Percentiles rank a stretch among this genome's conserved stretches.
phyloP scores from a whole-genome alignment of 345 rosid genomes.

The Salix caprea region DNA sequence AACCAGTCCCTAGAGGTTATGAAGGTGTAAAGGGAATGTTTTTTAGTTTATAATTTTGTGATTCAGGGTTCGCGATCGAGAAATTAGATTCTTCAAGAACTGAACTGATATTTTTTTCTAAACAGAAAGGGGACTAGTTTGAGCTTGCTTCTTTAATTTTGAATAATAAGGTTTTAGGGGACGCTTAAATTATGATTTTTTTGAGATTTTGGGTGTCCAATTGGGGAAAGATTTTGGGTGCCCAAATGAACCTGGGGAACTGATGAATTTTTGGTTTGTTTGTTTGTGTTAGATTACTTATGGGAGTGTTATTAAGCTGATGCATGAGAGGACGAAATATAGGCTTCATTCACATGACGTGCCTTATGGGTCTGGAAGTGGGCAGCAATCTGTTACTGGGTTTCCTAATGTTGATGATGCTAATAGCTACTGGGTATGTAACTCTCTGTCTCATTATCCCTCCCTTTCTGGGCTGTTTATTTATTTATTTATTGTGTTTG shows the following conservation, averaged over 20 bases:
- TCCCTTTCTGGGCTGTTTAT: not conserved
- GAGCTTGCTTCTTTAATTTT: not conserved
- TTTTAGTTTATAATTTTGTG: too few relatives aligned
- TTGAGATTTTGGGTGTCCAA: not conserved
- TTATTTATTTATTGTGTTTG: not conserved
- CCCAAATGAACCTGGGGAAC: not conserved
- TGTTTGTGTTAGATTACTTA: constrained; percentile 58
- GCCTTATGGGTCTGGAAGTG: constrained; percentile 98
- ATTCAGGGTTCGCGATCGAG: not conserved
- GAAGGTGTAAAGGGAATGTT: too few relatives aligned
- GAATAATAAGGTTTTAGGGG: not conserved
- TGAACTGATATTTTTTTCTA: too few relatives aligned
- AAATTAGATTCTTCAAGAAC: not conserved
- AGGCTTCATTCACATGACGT: constrained; percentile 96
- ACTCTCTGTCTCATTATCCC: constrained; percentile 5
- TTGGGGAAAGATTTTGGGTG: not conserved
- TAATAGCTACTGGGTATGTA: constrained; percentile 98
- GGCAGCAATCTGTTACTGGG: constrained; percentile 97
- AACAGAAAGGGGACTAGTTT: not conserved
- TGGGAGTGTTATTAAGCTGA: constrained; percentile 78
- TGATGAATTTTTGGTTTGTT: not conserved
- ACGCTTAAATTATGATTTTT: not conserved
- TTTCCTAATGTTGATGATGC: constrained; percentile 82
- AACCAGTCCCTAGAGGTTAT: not conserved
- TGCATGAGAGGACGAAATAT: constrained; percentile 84